Base-by-base conservation (phyloP, 1,284 basidiomycete genomes). In the Heterobasidion annosum region DNA sequence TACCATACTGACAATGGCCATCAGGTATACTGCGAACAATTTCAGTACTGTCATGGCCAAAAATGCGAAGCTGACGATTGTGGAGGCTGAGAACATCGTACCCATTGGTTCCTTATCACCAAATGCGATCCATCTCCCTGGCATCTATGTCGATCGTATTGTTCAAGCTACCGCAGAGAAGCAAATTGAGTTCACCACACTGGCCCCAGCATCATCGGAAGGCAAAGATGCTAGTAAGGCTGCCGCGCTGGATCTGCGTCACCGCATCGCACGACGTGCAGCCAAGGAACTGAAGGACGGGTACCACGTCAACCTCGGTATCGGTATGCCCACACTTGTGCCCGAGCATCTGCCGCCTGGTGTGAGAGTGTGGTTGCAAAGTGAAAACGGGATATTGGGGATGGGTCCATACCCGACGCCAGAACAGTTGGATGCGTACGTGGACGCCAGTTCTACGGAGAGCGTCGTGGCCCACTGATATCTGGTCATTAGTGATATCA, bases 51-150 rank as follows among this genome's bases (percentile, higher is more conserved):
- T 85, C 13, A 94, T 96, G 84, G 94, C 90, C 3, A 85, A 87
- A 66, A 93, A 93, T 54, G 93, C 94, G 12, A 91, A 88, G 64
- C 63, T 94, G 52, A 94, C 94, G 10, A 93, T 98, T 57, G 91
- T 97, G 50, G 94, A 97, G 87, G 93, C 93, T 4, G 94, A 98
- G 67, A 79, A 94, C 64, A 95, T 97, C 60, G 93, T 97, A 42
- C 89, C 93, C 8, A 74, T 87, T 50, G 94, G 94, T 40, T 81
- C 86, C 25, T 76, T 98, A 57, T 85, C 85, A 51, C 89, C 93
- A 13, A 89, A 91, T 68, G 78, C 86, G 44, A 83, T 98, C 55
- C 93, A 94, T 66, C 70, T 93, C 16, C 90, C 91, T 2, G 88
- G 89, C 32, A 84, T 93, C 62, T 95, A 94, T 67, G 85, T 97